Base-by-base conservation (phyloP, 2,329 filamentous ascomycete species). In the Botrytis hyacinthi region DNA sequence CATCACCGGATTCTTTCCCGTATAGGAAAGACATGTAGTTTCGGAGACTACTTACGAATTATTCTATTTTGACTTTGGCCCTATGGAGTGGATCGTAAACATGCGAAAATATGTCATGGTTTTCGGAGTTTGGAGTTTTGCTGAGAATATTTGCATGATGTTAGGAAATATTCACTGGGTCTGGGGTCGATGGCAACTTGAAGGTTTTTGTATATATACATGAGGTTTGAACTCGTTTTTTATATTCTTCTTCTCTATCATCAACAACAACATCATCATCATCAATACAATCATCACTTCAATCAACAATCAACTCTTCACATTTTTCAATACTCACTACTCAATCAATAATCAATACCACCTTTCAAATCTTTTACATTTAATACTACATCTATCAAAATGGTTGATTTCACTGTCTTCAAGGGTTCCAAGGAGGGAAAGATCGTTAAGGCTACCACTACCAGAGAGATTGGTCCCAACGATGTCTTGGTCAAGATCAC, bases 401-500 rank as follows among this genome's bases (percentile, higher is more conserved):
- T 79, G 77, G 74, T 77, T 76, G 71, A 78, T 42, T 90, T 90
- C 84, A 91, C 88, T 57, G 87, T 91, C 73, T 91, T 85, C 86
- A 90, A 89, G 79, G 90, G 90, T 76, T 85, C 85, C 76, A 84
- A 87, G 76, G 85, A 86, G 73, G 89, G 89, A 78, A 83, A 84
- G 73, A 87, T 91, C 78, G 80, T 85, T 73, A 82, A 89, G 80
- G 80, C 82, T 62, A 83, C 83, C 67, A 87, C 85, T 61, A 84
- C 82, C 32, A 79, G 81, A 60, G 83, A 86, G 26, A 80, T 88
- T 60, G 79, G 78, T 2, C 82, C 83, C 69, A 85, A 90, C 80
- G 83, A 91, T 74, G 89, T 92, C 70, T 84, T 90, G 42, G 80
- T 93, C 79, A 86, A 85, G 72, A 84, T 92, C 75, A 92, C 90